Base-by-base conservation (phyloP, 2,329 filamentous ascomycete genomes). In the Pseudophaeomoniella oleicola region DNA sequence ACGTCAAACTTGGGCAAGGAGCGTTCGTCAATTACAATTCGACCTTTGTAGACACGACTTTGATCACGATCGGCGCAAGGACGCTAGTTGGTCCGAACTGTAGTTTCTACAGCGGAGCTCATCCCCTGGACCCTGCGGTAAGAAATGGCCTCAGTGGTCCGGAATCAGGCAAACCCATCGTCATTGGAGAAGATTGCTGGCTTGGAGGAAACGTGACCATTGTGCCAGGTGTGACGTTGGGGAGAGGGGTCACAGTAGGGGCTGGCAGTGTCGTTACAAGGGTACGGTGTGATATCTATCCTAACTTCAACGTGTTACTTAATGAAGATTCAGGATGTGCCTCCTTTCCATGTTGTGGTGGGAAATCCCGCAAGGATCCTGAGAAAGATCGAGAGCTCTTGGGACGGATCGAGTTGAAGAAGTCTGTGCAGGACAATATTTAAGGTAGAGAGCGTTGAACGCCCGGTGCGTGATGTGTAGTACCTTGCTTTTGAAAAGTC, bases 231-330 rank as follows among this genome's bases (percentile, higher is more conserved):
- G 75, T 93, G 16, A 87, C 71, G 1, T 79, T 93, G 44, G 85
- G 86, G 0, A 66, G 69, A 37, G 84, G 85, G 0, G 67, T 64
- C 3, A 81, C 78, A 0, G 68, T 93, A 41, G 86, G 83, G 1
- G 85, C 86, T 2, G 83, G 80, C 1, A 84, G 78, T 52, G 81
- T 92, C 3, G 84, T 93, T 16, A 90, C 82, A 2, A 90, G 79
- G 61, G 67, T 67, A 42, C 35, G 47, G 34, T 31, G n/a, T 13
- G 14, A 6, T 11, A 14, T 19, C 14, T 15, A 18, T 17, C 45
- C 6, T 9, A 34, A 32, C 36, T n/a, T 10, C 10, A n/a, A 36
- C 19, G 19, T 32, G 10, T 12, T 3, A 19, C 16, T 17, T n/a
- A 18, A 12, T 18, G 19, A 22, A 30, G 35, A 18, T 32, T 32